These are phyloP conservation scores for Tolypocladium amazonense DNA, from an alignment of 2,329 filamentous ascomycete species.

Conservation along the genomic window DNA sequence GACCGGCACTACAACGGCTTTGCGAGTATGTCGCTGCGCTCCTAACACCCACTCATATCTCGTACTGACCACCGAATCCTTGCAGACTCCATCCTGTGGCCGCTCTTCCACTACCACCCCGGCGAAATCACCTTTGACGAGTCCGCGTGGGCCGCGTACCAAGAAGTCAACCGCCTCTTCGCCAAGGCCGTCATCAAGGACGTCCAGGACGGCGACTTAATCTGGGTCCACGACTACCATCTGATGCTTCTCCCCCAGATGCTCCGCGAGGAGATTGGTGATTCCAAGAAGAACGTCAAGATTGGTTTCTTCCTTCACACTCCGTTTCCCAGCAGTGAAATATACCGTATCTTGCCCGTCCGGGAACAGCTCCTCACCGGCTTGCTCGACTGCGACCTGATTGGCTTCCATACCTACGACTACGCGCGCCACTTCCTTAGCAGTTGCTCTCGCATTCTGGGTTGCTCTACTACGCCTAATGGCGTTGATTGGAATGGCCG, in stretches of 20 bases:
- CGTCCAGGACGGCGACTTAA: constrained; percentile 83
- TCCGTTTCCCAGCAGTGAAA: constrained; percentile 92
- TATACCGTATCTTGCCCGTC: constrained; percentile 91
- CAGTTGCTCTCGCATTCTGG: constrained; percentile 86
- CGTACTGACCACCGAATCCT: background rate
- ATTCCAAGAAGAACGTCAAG: constrained; percentile 80
- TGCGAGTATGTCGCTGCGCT: constrained; percentile 54
- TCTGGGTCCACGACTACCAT: constrained; percentile 99
- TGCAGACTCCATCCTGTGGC: constrained; percentile 92
- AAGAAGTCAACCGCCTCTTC: constrained; percentile 85
- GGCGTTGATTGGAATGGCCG: constrained; percentile 85
- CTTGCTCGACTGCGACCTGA: constrained; percentile 84
- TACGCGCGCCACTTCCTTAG: constrained; percentile 97
- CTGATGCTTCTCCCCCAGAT: constrained; percentile 93
- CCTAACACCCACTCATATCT: background rate
- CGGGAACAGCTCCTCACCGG: constrained; percentile 80
- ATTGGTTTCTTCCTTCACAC: constrained; percentile 98
- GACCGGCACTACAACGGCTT: constrained; percentile 98
- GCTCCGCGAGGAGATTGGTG: constrained; percentile 80
- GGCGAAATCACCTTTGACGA: constrained; percentile 98
- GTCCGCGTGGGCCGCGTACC: constrained; percentile 85
- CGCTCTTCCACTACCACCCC: constrained; percentile 96
- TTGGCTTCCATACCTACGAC: constrained; percentile 98
- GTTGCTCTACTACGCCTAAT: constrained; percentile 74
- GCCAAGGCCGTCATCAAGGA: constrained; percentile 79